phyloP scores from a whole-genome alignment of 2,329 filamentous ascomycete genomes.

The Thielaviopsis euricoi region DNA sequence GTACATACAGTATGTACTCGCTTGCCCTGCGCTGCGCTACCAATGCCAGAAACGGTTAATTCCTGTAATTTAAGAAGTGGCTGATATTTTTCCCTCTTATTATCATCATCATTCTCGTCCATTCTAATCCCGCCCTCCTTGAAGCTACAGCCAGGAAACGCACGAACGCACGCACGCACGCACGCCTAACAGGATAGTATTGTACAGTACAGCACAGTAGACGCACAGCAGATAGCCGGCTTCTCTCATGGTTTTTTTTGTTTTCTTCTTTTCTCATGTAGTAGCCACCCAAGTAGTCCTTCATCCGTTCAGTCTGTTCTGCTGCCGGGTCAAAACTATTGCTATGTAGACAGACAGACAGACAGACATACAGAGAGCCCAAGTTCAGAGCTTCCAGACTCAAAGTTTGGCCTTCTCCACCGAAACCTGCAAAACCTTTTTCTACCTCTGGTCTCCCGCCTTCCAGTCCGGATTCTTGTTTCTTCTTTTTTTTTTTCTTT shows the following conservation, averaged over 20 bases:
- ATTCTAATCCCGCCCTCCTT: neutral
- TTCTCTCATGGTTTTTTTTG: neutral
- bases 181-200: too few species aligned
- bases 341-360: too few species aligned
- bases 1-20: neutral
- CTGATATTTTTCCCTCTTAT: neutral
- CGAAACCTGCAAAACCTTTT: neutral
- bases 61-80: neutral
- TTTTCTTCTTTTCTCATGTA: neutral
- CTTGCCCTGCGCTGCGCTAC: neutral
- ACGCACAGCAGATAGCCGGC: neutral
- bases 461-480: slow-evolving; percentile 2
- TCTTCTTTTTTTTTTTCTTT: slow-evolving; percentile 1
- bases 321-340: too few species aligned
- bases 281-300: neutral
- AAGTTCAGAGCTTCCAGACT: too few species aligned
- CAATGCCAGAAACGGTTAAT: neutral
- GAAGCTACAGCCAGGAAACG: neutral
- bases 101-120: neutral
- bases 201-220: neutral
- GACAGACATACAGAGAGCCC: too few species aligned
- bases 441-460: neutral
- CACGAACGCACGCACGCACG: too few species aligned
- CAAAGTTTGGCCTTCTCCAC: neutral
- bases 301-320: too few species aligned